phyloP scores from a whole-genome alignment of 345 rosid genomes.

The Lumnitzera littorea region DNA sequence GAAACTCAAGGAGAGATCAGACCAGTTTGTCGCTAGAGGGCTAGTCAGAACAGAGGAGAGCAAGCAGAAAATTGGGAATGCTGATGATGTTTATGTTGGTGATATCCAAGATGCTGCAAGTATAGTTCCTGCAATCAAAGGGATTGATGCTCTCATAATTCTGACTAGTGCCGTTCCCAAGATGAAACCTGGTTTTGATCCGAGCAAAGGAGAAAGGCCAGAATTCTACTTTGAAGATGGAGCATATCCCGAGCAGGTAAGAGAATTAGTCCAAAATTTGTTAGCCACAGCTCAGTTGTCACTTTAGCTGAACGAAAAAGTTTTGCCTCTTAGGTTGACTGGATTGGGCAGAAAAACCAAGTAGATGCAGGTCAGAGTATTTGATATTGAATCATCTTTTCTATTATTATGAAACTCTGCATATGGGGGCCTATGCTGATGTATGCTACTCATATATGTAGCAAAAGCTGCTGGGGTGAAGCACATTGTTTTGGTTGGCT shows the following conservation, averaged over 20 bases:
- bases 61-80: slow-evolving; percentile 75
- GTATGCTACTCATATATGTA: slow-evolving; percentile 15
- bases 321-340: slow-evolving; percentile 58
- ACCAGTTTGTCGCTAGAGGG: slow-evolving; percentile 62
- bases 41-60: slow-evolving; percentile 86
- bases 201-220: slow-evolving; percentile 76
- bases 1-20: slow-evolving; percentile 81
- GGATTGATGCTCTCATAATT: slow-evolving; percentile 73
- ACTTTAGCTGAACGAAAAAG: neutral
- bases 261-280: too few species aligned
- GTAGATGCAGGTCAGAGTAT: slow-evolving; percentile 55
- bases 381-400: too few species aligned
- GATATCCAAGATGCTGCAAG: slow-evolving; percentile 57
- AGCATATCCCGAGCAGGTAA: slow-evolving; percentile 87
- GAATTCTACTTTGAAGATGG: slow-evolving; percentile 92
- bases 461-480: slow-evolving; percentile 91
- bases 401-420: too few species aligned
- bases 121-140: slow-evolving; percentile 58
- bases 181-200: slow-evolving; percentile 89
- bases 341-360: slow-evolving; percentile 99
- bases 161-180: slow-evolving; percentile 86
- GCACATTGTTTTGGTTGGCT: slow-evolving; percentile 91
- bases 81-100: slow-evolving; percentile 60
- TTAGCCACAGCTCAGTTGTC: neutral
- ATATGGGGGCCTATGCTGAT: slow-evolving; percentile 10